Percentiles rank a stretch among this genome's conserved stretches.
These are phyloP conservation scores for Aspergillus niger DNA, from an alignment of 2,329 filamentous ascomycete genomes.

Conservation along the genomic window DNA sequence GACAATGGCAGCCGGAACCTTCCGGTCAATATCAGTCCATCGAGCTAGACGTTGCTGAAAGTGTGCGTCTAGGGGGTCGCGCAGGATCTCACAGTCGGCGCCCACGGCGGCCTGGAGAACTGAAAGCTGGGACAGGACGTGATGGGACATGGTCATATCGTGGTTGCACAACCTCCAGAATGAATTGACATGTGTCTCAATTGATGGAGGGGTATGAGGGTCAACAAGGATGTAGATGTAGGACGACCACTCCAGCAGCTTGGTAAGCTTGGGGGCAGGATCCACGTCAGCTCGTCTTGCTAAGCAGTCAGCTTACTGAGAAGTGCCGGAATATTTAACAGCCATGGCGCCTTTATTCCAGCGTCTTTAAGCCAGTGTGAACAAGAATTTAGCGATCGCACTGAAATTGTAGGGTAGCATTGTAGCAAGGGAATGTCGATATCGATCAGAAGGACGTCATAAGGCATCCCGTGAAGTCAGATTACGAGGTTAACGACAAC, in stretches of 20 bases:
- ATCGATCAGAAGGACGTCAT: no score
- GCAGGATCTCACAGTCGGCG: not conserved
- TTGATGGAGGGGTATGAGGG: not conserved
- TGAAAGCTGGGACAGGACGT: not conserved
- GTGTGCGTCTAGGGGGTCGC: not conserved
- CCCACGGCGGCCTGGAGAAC: not conserved
- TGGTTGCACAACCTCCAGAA: not conserved
- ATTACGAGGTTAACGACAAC: no score
- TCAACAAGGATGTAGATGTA: not conserved
- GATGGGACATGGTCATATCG: not conserved
- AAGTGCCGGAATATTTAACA: not conserved
- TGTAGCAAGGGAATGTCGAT: no score
- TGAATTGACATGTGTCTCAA: not conserved
- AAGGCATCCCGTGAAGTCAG: no score
- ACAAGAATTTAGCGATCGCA: no score
- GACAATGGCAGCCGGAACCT: not conserved
- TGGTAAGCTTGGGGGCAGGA: not conserved
- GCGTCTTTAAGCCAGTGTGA: no score
- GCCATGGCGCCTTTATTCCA: not conserved
- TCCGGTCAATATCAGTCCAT: not conserved
- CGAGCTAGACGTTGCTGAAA: not conserved
- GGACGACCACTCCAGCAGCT: not conserved
- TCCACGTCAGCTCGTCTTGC: not conserved
- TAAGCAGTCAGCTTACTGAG: not conserved
- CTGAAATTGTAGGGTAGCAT: no score